A percentile compares a stretch with the other conserved stretches of the same genome.
Conservation (phyloP, 2,329 filamentous ascomycete species). For the Triangularia verruculosa region DNA sequence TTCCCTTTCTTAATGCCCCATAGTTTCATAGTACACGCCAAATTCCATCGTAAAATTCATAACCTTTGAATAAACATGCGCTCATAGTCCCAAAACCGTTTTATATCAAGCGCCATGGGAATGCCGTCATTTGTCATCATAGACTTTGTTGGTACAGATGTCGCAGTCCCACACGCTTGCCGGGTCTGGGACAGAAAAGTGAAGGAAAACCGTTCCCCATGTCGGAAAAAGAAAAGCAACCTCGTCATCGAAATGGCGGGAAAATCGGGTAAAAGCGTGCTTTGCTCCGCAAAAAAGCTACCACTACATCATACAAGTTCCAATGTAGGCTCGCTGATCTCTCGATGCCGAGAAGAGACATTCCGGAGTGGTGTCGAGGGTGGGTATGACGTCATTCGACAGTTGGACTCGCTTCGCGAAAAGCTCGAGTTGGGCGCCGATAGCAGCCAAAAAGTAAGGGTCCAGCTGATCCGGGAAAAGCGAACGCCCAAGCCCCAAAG, state of each 20-base stretch:
- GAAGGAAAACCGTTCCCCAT: not conserved
- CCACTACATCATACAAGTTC: not conserved
- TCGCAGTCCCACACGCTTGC: not conserved
- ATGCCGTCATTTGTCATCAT: not conserved
- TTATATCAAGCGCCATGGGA: not conserved
- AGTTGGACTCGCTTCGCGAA: not conserved
- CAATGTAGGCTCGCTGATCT: not conserved
- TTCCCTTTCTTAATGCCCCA: not conserved
- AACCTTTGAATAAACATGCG: not conserved
- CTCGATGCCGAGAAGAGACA: not conserved
- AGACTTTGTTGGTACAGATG: not conserved
- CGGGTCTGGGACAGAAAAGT: not conserved
- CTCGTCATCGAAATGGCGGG: not conserved
- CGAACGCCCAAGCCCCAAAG: slow-evolving; percentile 8
- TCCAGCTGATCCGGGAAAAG: slow-evolving; percentile 11
- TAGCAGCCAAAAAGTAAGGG: slow-evolving; percentile 9
- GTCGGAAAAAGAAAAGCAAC: not conserved
- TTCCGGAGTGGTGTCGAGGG: not conserved
- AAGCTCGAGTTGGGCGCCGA: not conserved
- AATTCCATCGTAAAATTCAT: not conserved
- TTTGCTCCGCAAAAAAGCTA: not conserved
- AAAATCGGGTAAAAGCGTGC: not conserved
- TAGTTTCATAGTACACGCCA: not conserved
- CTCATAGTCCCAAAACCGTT: not conserved
- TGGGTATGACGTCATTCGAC: not conserved